Evolutionary conservation across 2,329 filamentous ascomycete species (phyloP), one percentile per base, ranked within the genome.

Genomic region (Botrytis pseudocinerea): DNA sequence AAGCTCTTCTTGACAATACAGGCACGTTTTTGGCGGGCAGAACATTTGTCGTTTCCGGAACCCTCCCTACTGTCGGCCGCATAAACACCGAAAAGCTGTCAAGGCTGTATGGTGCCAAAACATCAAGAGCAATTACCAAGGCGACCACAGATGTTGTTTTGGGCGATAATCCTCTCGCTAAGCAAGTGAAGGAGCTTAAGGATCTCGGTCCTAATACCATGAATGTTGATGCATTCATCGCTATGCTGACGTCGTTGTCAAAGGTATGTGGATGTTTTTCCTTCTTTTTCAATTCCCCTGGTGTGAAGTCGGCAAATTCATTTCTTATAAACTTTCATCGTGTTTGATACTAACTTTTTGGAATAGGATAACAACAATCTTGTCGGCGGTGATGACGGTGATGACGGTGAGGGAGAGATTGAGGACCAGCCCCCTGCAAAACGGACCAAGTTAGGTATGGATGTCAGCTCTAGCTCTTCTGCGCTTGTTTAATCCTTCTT

Each of bases 91-190:
- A 78, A 60, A 70, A 69, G 35, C 54, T 79, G 32, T 75, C 78
- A 7, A 38, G 60, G 28, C 46, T 42, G 32, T 77, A 78, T 73
- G 78, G 77, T 7, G 77, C 72, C 12, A 77, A 77, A 51, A 57
- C 78, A 5, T 57, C 61, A 1, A 78, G 77, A 70, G 68, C 61
- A 25, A n/a, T 78, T 48, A 77, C 71, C 51, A 75, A 76, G 73
- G 78, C 77, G 25, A 78, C 77, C 5, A 66, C 65, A 46, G 77
- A 71, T 54, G 78, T 77, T 25, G 73, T 79, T 46, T 63, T 79
- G 16, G 77, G 78, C 8, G 74, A 77, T 71, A 74, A 78, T 40
- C 75, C 78, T 25, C 77, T 75, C n/a, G 77, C 77, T 1, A 77
- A 75, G 54, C 77, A 79, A 74, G 70, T 78, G 42, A 74, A 77